These are phyloP conservation scores for Phaseolus coccineus DNA, from an alignment of 331 rosid species.

Conservation along the genomic window DNA sequence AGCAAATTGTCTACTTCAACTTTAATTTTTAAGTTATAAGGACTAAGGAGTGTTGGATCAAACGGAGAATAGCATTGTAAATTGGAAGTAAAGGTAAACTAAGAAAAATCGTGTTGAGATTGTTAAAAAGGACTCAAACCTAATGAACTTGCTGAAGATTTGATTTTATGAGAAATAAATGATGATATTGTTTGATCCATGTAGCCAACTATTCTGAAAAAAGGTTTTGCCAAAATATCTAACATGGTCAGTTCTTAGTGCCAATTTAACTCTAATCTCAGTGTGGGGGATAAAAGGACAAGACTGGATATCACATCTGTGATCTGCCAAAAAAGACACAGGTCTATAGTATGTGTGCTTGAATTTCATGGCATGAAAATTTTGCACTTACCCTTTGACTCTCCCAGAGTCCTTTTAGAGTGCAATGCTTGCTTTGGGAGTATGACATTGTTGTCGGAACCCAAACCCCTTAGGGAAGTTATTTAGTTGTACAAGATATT, in stretches of 20 bases:
- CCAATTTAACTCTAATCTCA: neutral
- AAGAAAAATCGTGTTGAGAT: neutral
- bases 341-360: slow-evolving; percentile 6
- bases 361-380: neutral
- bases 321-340: neutral
- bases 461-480: slow-evolving; percentile 4
- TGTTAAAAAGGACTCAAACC: neutral
- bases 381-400: neutral
- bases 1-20: neutral
- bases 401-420: neutral
- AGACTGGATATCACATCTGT: neutral
- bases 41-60: neutral
- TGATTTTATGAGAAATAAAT: neutral
- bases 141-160: neutral
- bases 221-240: neutral
- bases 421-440: slow-evolving; percentile 2
- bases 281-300: neutral
- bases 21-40: neutral
- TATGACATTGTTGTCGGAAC: neutral
- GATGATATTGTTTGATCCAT: neutral
- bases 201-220: neutral
- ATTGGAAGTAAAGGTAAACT: neutral
- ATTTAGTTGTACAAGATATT: neutral
- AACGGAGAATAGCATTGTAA: neutral
- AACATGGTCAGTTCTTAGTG: neutral